Conservation (phyloP, 2,329 filamentous ascomycete species). For the Talaromyces sp. region DNA sequence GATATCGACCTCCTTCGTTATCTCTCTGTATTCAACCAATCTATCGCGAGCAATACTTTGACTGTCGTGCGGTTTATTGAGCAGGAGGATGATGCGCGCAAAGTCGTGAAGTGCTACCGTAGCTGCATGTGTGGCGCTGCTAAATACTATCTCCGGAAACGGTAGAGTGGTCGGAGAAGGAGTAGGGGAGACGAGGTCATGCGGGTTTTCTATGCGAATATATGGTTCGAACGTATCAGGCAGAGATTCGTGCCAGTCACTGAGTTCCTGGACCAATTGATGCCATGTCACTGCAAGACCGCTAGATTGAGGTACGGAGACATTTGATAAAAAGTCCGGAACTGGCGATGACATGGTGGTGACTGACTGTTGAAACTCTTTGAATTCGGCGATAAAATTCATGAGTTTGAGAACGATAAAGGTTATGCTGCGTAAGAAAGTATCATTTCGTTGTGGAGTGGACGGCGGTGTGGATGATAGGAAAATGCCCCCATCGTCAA, state of each 20-base stretch:
- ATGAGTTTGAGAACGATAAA: constrained; percentile 62
- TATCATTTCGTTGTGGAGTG: constrained; percentile 55
- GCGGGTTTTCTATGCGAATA: constrained; percentile 45
- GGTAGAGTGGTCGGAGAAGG: constrained; percentile 29
- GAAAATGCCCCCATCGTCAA: constrained; percentile 41
- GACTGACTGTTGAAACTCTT: constrained; percentile 46
- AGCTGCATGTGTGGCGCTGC: constrained; percentile 59
- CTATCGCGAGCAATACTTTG: constrained; percentile 54
- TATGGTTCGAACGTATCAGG: constrained; percentile 58
- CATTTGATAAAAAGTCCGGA: constrained; percentile 31
- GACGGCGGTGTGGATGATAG: constrained; percentile 33
- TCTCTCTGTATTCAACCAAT: constrained; percentile 56
- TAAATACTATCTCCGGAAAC: constrained; percentile 59
- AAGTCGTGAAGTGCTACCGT: constrained; percentile 66
- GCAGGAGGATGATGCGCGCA: constrained; percentile 58
- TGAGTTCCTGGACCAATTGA: constrained; percentile 53
- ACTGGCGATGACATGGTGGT: constrained; percentile 24
- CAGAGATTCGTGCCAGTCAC: constrained; percentile 56
- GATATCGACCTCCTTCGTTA: constrained; percentile 53
- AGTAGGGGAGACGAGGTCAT: constrained; percentile 22
- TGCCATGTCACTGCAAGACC: constrained; percentile 53
- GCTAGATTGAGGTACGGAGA: constrained; percentile 45
- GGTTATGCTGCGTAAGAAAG: constrained; percentile 58
- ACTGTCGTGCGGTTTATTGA: constrained; percentile 59
- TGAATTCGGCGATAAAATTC: constrained; percentile 60